Conservation (phyloP, 140 eudicot genomes). For the Cichorium intybus region DNA sequence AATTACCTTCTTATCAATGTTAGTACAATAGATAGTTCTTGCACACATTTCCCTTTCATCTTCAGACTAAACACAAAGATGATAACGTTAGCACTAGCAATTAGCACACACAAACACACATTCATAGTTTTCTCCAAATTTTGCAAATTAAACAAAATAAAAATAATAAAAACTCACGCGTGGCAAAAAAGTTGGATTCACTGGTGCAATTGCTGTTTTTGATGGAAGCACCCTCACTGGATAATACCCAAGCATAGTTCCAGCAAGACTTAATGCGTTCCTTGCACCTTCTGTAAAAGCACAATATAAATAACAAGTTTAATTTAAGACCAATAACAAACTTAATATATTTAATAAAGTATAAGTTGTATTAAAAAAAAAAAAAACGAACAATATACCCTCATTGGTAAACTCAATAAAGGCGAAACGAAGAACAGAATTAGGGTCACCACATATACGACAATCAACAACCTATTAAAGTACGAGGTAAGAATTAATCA, state of each 20-base stretch:
- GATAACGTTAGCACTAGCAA: slow-evolving; percentile 31
- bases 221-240: slow-evolving; percentile 96
- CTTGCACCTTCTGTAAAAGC: slow-evolving; percentile 75
- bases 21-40: slow-evolving; percentile 85
- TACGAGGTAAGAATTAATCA: not conserved
- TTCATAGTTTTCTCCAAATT: slow-evolving; percentile 8
- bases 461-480: slow-evolving; percentile 76
- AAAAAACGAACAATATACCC: slow-evolving; percentile 34
- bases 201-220: slow-evolving; percentile 97
- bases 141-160: slow-evolving; percentile 32
- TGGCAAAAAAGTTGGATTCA: slow-evolving; percentile 84
- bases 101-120: slow-evolving; percentile 10
- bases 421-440: slow-evolving; percentile 89
- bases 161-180: slow-evolving; percentile 34
- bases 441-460: slow-evolving; percentile 89
- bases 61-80: slow-evolving; percentile 55
- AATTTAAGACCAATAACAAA: slow-evolving; percentile 11
- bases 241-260: slow-evolving; percentile 95
- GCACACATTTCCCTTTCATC: slow-evolving; percentile 98
- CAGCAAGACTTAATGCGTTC: slow-evolving; percentile 82
- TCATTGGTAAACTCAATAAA: slow-evolving; percentile 84
- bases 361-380: not conserved
- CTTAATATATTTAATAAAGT: not conserved
- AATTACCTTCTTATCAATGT: slow-evolving; percentile 87
- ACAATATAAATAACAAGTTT: slow-evolving; percentile 1